Evolutionary conservation across 1,139 yeast genomes (phyloP).

Genomic region (Candida neerlandica): DNA sequence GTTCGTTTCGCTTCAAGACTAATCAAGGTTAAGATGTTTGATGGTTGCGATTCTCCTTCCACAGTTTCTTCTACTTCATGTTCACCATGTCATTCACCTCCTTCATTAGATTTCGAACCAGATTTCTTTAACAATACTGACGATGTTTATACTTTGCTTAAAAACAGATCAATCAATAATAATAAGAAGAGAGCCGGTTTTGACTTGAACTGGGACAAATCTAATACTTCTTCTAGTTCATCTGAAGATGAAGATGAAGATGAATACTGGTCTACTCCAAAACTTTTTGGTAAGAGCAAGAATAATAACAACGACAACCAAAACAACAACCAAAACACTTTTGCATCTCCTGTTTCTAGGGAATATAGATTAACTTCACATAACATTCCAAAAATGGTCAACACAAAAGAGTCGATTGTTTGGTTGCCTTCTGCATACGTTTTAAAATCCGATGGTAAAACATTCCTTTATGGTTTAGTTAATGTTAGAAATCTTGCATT

Average conservation of each 20-base stretch:
- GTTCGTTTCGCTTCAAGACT: constrained; percentile 42
- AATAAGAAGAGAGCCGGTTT: constrained; percentile 14
- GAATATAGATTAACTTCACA: constrained; percentile 17
- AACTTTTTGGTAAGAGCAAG: constrained; percentile 2
- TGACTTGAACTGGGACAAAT: constrained; percentile 17
- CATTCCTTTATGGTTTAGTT: constrained; percentile 29
- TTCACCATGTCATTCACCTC: constrained; percentile 41
- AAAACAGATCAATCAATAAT: constrained; percentile 2
- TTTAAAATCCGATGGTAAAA: constrained; percentile 15
- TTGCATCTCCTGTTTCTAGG: not conserved
- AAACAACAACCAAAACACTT: not conserved
- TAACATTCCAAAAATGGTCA: constrained; percentile 15
- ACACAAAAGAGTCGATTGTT: constrained; percentile 9
- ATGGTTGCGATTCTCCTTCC: constrained; percentile 45
- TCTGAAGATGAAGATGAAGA: constrained; percentile 19
- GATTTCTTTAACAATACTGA: constrained; percentile 16
- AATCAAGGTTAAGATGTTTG: constrained; percentile 43
- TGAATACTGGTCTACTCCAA: constrained; percentile 16
- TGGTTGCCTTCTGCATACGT: constrained; percentile 18
- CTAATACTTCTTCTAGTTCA: constrained; percentile 6
- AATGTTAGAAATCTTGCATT: constrained; percentile 42
- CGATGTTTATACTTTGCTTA: constrained; percentile 19
- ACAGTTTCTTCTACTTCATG: constrained; percentile 36
- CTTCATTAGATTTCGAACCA: constrained; percentile 11
- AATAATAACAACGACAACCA: not conserved